phyloP scores from a whole-genome alignment of 208 protist genomes.

The Wallacemonas sp. region DNA sequence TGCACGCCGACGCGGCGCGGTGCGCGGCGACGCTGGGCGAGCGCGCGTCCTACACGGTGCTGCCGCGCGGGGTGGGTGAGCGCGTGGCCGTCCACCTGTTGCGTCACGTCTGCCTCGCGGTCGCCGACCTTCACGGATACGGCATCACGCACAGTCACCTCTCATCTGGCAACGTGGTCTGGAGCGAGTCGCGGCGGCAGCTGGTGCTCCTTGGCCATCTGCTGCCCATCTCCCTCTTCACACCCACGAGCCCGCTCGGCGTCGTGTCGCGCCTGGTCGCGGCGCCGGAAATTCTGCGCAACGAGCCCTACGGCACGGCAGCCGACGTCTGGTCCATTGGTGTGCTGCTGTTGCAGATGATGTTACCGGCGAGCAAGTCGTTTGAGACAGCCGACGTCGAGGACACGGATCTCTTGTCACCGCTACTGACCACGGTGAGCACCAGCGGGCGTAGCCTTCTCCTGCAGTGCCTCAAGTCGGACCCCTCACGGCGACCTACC shows the following conservation, averaged over 20 bases:
- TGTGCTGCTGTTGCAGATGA: constrained; percentile 69
- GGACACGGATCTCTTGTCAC: constrained; percentile 70
- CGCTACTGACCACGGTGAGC: constrained; percentile 42
- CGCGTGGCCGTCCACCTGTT: constrained; percentile 40
- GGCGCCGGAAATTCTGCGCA: constrained; percentile 68
- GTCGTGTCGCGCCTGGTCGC: constrained; percentile 31
- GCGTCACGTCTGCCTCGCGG: constrained; percentile 25
- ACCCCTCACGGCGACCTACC: constrained; percentile 46
- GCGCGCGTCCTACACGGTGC: constrained; percentile 13
- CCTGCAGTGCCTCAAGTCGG: constrained; percentile 70
- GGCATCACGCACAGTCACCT: constrained; percentile 67
- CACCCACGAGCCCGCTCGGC: constrained; percentile 38
- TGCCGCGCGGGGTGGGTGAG: constrained; percentile 30
- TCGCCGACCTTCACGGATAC: constrained; percentile 47
- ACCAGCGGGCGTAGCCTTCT: constrained; percentile 46
- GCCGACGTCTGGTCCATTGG: constrained; percentile 80
- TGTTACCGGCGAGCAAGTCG: constrained; percentile 29
- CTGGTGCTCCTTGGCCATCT: constrained; percentile 52
- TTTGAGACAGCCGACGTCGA: constrained; percentile 63
- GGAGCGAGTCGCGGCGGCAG: constrained; percentile 12
- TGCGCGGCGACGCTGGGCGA: constrained; percentile 14
- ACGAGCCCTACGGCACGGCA: constrained; percentile 43
- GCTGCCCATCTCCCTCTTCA: constrained; percentile 66
- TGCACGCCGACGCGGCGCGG: constrained; percentile 24
- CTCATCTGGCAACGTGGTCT: constrained; percentile 28